A percentile compares a stretch with the other conserved stretches of the same genome.
phyloP scores from a whole-genome alignment of 345 rosid genomes.

The Populus tremula region DNA sequence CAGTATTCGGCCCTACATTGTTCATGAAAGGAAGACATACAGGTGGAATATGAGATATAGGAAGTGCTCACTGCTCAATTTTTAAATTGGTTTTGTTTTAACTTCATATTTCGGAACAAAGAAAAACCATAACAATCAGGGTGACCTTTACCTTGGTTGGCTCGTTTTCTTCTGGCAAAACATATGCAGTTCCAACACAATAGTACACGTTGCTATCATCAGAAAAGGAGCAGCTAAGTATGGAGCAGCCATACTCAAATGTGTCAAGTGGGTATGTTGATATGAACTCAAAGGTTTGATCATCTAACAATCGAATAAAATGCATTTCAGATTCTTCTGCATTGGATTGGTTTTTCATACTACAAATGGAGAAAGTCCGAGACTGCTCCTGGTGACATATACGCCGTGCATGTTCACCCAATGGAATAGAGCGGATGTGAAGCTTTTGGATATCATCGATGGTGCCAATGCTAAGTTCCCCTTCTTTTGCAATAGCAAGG shows the following conservation, averaged over 20 bases:
- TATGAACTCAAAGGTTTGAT: constrained; percentile 75
- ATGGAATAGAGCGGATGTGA: constrained; percentile 91
- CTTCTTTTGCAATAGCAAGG: constrained; percentile 92
- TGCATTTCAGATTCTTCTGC: constrained; percentile 82
- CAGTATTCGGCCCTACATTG: constrained; percentile 72
- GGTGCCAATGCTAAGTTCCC: constrained; percentile 88
- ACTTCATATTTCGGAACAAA: neutral
- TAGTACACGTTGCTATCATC: constrained; percentile 77
- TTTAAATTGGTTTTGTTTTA: too few relatives aligned
- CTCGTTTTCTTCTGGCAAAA: constrained; percentile 83
- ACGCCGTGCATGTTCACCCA: constrained; percentile 89
- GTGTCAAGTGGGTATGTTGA: constrained; percentile 78
- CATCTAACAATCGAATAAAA: constrained; percentile 76
- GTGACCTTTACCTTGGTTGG: constrained; percentile 64
- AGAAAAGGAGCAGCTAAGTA: constrained; percentile 84
- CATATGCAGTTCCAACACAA: constrained; percentile 94
- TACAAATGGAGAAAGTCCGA: constrained; percentile 81
- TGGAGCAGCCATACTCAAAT: constrained; percentile 86
- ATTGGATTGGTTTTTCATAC: constrained; percentile 62
- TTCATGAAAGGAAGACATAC: too few relatives aligned
- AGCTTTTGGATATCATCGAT: constrained; percentile 98
- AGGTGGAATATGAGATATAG: neutral
- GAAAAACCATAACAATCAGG: neutral
- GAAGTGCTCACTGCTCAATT: neutral
- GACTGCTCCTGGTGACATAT: constrained; percentile 96